Evolutionary conservation across 495 filamentous ascomycete genomes (phyloP), one percentile per base, ranked within the genome.

Genomic region (Xylaria sp.): DNA sequence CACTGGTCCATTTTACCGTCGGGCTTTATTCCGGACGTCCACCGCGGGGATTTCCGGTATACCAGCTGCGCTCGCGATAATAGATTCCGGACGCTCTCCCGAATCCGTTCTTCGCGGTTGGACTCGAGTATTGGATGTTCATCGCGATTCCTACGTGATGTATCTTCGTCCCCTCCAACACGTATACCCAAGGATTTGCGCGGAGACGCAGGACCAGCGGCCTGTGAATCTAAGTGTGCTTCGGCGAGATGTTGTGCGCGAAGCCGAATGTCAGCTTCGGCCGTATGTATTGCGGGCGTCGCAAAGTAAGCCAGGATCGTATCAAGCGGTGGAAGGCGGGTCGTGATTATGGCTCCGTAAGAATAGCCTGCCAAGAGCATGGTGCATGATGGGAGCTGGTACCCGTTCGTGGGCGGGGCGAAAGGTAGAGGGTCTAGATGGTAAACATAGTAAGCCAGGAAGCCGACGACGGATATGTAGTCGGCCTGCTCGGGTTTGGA

Each of bases 311-410:
- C 72, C 3, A 92, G 72, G 52, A 97, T 87, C 1, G 83, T 80
- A 17, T 83, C 77, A 31, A 91, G 79, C 14, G 84, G 77, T 3
- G 94, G 94, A 6, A 95, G 88, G 72, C 90, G 88, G 5, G 86
- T 88, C 14, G 93, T 88, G 52, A 98, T 88, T 70, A 97, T 83
- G 6, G 93, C 91, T 44, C 96, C 96, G 76, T 97, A 98, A 0
- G 95, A 98, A 79, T 98, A 98, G 50, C 96, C 96, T 2, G 87
- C 92, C 5, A 97, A 77, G 1, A 97, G 76, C 6, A 94, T 68
- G 24, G 52, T 71, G n/a, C n/a, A n/a, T n/a, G n/a, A n/a, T 14
- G 64, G 71, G 5, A 33, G 37, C 46, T 29, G 29, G 33, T 48
- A 50, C 55, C 11, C 11, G 31, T 55, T 35, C 5, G 33, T 14